Evolutionary conservation across 1,139 yeast species (phyloP).

Genomic region (Yarrowia galli): DNA sequence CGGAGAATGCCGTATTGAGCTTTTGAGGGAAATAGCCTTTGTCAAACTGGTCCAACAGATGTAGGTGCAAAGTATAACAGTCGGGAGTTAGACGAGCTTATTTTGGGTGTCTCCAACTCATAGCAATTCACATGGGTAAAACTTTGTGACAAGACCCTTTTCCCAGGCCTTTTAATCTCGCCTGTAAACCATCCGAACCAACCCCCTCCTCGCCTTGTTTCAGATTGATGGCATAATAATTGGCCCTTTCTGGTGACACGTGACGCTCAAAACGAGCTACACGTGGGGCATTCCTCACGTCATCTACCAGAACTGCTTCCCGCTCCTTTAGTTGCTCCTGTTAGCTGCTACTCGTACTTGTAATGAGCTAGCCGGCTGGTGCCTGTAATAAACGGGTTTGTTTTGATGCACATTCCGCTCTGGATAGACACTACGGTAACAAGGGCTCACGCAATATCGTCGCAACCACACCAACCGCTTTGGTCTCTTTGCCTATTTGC

Average conservation of each 20-base stretch:
- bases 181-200: background rate
- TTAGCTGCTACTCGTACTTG: background rate
- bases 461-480: background rate
- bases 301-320: background rate
- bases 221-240: constrained; percentile 10
- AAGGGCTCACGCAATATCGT: background rate
- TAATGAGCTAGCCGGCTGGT: too few species aligned
- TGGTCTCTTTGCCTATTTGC: background rate
- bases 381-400: background rate
- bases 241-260: background rate
- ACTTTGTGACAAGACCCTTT: constrained; percentile 4
- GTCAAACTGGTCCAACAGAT: constrained; percentile 6
- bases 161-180: background rate
- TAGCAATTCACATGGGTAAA: constrained; percentile 21
- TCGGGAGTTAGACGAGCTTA: constrained; percentile 13
- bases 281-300: constrained; percentile 14
- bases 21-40: constrained; percentile 5
- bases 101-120: background rate
- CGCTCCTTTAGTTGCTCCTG: background rate
- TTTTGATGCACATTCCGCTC: constrained; percentile 6
- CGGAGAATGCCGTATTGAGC: constrained; percentile 14
- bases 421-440: constrained; percentile 1
- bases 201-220: background rate
- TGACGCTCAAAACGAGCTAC: background rate
- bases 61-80: constrained; percentile 24